Evolutionary conservation across 2,329 filamentous ascomycete species (phyloP).

Genomic region (Pseudogymnoascus sp.): DNA sequence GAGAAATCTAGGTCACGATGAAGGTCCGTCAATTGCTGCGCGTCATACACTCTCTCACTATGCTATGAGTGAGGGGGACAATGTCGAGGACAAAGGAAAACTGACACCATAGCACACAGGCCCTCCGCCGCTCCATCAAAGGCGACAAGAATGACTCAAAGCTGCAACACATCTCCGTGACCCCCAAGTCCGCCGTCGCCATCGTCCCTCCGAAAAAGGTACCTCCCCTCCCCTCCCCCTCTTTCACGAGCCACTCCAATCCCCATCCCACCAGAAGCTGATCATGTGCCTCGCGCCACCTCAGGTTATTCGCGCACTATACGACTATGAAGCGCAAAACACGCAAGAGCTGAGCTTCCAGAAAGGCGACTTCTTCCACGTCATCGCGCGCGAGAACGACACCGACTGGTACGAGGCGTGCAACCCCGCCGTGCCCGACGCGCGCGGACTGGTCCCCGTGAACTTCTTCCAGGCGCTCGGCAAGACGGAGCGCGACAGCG

Average conservation of each 20-base stretch:
- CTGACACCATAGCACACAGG: constrained; percentile 29
- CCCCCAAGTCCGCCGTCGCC: constrained; percentile 60
- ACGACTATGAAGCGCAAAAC: constrained; percentile 76
- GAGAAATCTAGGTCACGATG: not conserved
- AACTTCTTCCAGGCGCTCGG: constrained; percentile 88
- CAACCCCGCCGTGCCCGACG: constrained; percentile 81
- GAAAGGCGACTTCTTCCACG: constrained; percentile 95
- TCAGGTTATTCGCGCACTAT: constrained; percentile 93
- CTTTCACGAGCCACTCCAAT: not conserved
- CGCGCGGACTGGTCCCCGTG: constrained; percentile 85
- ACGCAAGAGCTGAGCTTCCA: constrained; percentile 80
- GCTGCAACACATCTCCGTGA: constrained; percentile 55
- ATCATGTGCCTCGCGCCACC: not conserved
- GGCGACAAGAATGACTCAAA: constrained; percentile 55
- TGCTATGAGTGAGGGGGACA: not conserved
- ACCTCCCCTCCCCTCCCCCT: constrained; percentile 21
- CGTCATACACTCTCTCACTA: not conserved
- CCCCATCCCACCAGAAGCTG: not conserved
- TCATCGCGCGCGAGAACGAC: constrained; percentile 92
- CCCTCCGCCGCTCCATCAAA: constrained; percentile 61
- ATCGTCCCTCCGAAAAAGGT: constrained; percentile 69
- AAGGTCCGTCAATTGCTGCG: not conserved
- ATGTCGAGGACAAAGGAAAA: not conserved
- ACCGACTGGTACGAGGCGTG: constrained; percentile 96
- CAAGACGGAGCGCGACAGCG: constrained; percentile 85